Base-by-base conservation (phyloP, 2,329 filamentous ascomycete genomes). In the Didymosphaeria variabile region DNA sequence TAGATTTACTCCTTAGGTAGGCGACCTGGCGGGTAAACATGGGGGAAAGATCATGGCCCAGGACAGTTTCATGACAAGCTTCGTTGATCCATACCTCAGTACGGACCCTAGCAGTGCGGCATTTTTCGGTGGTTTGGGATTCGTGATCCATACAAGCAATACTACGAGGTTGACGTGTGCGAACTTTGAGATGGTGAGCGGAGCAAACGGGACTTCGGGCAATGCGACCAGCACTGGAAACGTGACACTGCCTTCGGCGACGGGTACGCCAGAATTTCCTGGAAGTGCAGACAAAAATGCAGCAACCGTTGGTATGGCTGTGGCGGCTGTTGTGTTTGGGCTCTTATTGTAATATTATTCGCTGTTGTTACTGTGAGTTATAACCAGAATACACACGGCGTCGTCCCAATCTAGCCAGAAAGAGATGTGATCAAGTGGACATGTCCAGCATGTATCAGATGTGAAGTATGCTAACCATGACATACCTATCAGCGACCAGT, bases 141-240 rank as follows among this genome's bases (percentile, higher is more conserved):
- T 87, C 61, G 85, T 87, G 40, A 68, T 87, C 45, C 85, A 87
- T 67, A 79, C 72, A 42, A 72, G 78, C 17, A 84, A 87, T 69
- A 80, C 79, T 34, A 83, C 81, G 13, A 79, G 83, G 58, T 74
- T 87, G 64, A 82, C 83, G 31, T 88, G 85, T 75, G 85, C 82
- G 53, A 86, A 86, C 68, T 86, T 87, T 66, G 73, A 71, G 55
- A 58, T 60, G 31, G 54, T 36, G 9, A 15, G 47, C 15, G 31
- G n/a, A 34, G 29, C 21, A 7, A 51, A 51, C 31, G 31, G 29
- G 12, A 51, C 47, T 67, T 93, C 2, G 90, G 86, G 3, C 85
- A 34, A 51, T 80, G 45, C 90, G 87, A 59, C 12, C 10, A 46
- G n/a, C 13, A 52, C n/a, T 55, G 51, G 40, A 1, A 57, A 60